Evolutionary conservation across 805 yeast genomes (phyloP).

Genomic region (Brettanomyces sp.): DNA sequence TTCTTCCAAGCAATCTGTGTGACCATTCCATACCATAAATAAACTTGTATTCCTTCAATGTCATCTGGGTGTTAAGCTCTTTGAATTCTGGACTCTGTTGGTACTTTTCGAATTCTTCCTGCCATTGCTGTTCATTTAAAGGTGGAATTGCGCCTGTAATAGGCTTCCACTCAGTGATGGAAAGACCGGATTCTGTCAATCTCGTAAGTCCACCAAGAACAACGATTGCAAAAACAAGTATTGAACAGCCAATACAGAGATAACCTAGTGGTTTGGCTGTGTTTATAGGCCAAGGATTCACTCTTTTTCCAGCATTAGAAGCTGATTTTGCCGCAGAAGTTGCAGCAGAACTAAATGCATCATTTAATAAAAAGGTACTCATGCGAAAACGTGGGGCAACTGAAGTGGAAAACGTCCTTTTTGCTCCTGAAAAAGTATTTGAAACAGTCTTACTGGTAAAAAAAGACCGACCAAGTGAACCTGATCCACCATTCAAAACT

Average conservation of each 20-base stretch:
- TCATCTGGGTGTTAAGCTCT: constrained; percentile 79
- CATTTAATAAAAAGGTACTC: constrained; percentile 5
- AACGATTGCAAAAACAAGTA: constrained; percentile 88
- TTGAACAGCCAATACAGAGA: constrained; percentile 82
- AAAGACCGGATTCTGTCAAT: constrained; percentile 88
- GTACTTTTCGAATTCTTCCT: constrained; percentile 71
- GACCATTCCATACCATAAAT: constrained; percentile 98
- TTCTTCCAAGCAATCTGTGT: constrained; percentile 86
- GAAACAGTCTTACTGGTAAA: background rate
- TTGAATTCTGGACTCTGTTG: constrained; percentile 84
- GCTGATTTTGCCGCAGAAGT: background rate
- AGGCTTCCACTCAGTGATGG: constrained; percentile 98
- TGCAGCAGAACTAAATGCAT: background rate
- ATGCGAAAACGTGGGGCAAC: background rate
- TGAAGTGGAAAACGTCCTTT: constrained; percentile 11
- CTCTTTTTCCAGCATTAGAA: constrained; percentile 2
- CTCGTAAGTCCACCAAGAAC: constrained; percentile 95
- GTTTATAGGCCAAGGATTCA: constrained; percentile 28
- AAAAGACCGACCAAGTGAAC: background rate
- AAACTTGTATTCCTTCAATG: constrained; percentile 87
- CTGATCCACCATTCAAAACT: background rate
- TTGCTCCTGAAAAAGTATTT: background rate
- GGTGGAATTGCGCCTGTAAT: constrained; percentile 95
- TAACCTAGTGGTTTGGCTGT: constrained; percentile 64
- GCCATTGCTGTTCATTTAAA: constrained; percentile 72